Base-by-base conservation (phyloP, 495 filamentous ascomycete genomes). In the Jackrogersella minutella region DNA sequence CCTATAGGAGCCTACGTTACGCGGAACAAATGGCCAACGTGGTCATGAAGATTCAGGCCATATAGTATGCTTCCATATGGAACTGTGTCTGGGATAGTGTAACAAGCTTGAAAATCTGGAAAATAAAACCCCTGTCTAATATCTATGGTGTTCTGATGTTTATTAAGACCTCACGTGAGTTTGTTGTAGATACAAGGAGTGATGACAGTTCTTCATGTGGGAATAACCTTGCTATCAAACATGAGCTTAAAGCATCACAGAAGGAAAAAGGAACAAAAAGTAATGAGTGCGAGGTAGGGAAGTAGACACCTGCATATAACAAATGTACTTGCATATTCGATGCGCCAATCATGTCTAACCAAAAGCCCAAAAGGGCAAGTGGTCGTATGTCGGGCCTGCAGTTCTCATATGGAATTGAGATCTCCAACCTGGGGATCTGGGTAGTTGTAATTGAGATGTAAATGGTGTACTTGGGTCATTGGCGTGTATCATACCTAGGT, bases 281-380 rank as follows among this genome's bases (percentile, higher is more conserved):
- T 3, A 30, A 19, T 41, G 6, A 6, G 1, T 41, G 37, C 21
- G 14, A 28, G 16, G n/a, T 11, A 26, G 22, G 52, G 43, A 36
- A 51, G 31, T 10, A 16, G 5, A 49, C n/a, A 16, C 46, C 53
- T 47, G 47, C 47, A 68, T 47, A 31, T 1, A 13, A 41, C 14
- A 60, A 39, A 10, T 36, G 33, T 26, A 36, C 58, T 31, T 69
- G 66, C 66, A 69, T 69, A 64, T 64, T 7, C 40, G 13, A 36
- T 44, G 36, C 50, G 21, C 66, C 66, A 69, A 69, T 69, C 66
- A 69, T 31, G 14, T 59, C 28, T 19, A 7, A 43, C 17, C n/a
- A 44, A 39, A 59, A 36, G 19, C 66, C 66, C 28, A 64, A 69
- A 69, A 61, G 19, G 66, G 66, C 49, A 69, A 69, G 66, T 64